A percentile compares a stretch with the other conserved stretches of the same genome.
phyloP scores from a whole-genome alignment of 495 filamentous ascomycete genomes.

The Tuber brumale region DNA sequence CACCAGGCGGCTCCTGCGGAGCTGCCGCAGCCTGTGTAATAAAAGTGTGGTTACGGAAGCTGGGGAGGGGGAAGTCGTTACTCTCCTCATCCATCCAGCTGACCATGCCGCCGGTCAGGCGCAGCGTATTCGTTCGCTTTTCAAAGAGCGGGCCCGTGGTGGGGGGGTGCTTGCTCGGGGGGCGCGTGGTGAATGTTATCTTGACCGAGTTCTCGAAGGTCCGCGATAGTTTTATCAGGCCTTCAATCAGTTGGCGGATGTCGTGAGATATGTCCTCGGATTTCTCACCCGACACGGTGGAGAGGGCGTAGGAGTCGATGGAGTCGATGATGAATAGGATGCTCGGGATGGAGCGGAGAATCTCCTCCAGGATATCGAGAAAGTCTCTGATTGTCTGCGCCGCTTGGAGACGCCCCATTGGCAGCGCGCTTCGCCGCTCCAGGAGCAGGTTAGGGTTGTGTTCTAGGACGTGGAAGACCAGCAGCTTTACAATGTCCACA shows the following conservation, averaged over 20 bases:
- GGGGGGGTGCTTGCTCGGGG: not conserved
- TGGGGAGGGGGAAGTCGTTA: not conserved
- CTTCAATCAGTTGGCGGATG: not conserved
- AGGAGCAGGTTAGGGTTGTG: not conserved
- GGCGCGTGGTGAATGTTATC: not conserved
- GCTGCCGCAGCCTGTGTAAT: not conserved
- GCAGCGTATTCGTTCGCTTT: not conserved
- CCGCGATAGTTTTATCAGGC: not conserved
- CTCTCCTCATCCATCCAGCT: not conserved
- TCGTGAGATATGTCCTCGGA: not conserved
- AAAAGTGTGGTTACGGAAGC: not conserved
- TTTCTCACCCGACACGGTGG: not conserved
- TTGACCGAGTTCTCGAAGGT: not conserved
- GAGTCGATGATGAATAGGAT: constrained; percentile 10
- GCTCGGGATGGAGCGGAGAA: constrained; percentile 7
- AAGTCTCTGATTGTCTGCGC: not conserved
- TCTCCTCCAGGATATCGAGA: not conserved
- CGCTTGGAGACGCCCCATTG: not conserved
- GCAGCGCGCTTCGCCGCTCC: not conserved
- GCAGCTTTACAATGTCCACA: constrained; percentile 1
- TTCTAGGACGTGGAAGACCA: not conserved
- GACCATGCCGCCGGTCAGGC: not conserved
- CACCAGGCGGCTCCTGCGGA: not conserved
- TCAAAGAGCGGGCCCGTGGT: not conserved
- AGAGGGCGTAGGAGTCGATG: constrained; percentile 7